A percentile compares a stretch with the other conserved stretches of the same genome.
Evolutionary conservation across 306 rosid species (phyloP).

Genomic region (Prunus armeniaca): DNA sequence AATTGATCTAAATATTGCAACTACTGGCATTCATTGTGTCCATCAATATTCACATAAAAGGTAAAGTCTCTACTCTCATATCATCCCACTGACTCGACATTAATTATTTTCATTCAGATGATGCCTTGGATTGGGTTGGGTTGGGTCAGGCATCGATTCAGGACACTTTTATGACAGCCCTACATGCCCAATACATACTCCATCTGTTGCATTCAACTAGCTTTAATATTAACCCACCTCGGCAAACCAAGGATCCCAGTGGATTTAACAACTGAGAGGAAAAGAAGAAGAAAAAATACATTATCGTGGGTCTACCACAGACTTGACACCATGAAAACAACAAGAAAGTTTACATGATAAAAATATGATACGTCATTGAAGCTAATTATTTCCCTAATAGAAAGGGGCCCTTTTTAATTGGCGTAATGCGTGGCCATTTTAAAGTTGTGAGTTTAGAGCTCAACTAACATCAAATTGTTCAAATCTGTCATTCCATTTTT

Average conservation of each 20-base stretch:
- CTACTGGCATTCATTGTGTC: neutral
- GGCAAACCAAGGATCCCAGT: no score
- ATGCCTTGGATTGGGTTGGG: neutral
- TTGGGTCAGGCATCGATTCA: neutral
- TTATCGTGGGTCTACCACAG: no score
- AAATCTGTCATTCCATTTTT: neutral
- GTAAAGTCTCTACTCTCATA: neutral
- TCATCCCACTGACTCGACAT: neutral
- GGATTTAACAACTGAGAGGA: no score
- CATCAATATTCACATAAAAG: neutral
- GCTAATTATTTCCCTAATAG: conserved; percentile 2
- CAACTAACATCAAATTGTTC: neutral
- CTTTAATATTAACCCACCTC: no score
- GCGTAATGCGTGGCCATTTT: conserved; percentile 19
- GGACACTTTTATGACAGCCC: neutral
- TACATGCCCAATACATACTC: neutral
- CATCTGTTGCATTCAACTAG: neutral
- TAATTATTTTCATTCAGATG: neutral
- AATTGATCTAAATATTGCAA: neutral
- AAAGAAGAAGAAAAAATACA: no score
- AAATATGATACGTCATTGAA: no score
- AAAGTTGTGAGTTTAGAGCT: neutral
- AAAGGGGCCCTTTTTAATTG: conserved; percentile 25
- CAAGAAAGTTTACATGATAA: no score
- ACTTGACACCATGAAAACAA: no score